Evolutionary conservation across 2,329 filamentous ascomycete species (phyloP), one percentile per base, ranked within the genome.

Genomic region (Cadophora sp.): DNA sequence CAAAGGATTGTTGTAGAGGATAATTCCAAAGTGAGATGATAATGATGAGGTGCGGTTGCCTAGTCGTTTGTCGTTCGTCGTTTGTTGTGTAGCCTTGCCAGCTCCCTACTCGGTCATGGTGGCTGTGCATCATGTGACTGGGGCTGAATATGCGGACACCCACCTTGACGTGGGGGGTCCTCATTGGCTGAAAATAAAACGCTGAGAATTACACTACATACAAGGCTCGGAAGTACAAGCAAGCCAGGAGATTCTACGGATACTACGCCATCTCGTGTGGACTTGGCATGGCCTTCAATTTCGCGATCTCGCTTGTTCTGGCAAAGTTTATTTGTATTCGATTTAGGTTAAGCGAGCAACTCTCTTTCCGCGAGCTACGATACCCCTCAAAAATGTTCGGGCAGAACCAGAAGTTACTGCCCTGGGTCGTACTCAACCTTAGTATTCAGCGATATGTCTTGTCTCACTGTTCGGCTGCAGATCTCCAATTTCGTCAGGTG

Each of bases 101-200:
- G 55, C 33, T 22, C 11, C 33, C 13, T 58, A 43, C 55, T 58
- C 55, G 33, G 55, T 41, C n/a, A 41, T 41, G 4, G 36, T 13
- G 20, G 55, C 33, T 39, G 36, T 58, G 55, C n/a, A 18, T 43
- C 55, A 58, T 41, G 55, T 58, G 55, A 41, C 55, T 4, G 51
- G 50, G 22, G 51, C 53, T 56, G 30, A 39, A 56, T 4, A 14
- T 51, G 53, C n/a, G 36, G 50, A 16, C 13, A 33, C n/a, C 6
- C 13, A 33, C n/a, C 6, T 43, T 39, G 33, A 58, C 53, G 53
- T 56, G 50, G 24, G 50, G 7, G 30, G 53, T 33, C 11, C 11
- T 22, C 14, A 58, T 58, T 58, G 33, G 55, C 20, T 43, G 16
- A 24, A 13, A 16, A 20, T n/a, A 39, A 41, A 58, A 24, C 14